Base-by-base conservation (phyloP, 1,284 basidiomycete species). In the Jaminaea rosea region DNA sequence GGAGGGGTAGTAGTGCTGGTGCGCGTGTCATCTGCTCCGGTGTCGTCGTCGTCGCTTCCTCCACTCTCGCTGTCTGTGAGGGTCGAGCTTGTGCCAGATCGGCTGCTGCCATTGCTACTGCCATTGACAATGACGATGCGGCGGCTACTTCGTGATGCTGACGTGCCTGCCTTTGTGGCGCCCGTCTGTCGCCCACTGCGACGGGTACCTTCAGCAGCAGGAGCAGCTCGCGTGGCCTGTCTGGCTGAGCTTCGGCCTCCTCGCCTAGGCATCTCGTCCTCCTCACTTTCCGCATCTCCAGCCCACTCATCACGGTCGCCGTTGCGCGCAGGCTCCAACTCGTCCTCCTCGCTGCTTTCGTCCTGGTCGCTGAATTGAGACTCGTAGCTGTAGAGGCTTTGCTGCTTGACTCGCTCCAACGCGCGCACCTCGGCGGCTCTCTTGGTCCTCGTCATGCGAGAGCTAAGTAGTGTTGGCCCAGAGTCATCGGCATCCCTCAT, bases 401-500 rank as follows among this genome's bases (percentile, higher is more conserved):
- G 48, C 41, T 2, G 49, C 58, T 34, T 60, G 32, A 32, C 53
- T 46, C 28, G 57, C 55, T 52, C 47, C 11, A 28, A 32, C 7
- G 51, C 51, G 8, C 21, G 26, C n/a, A 44, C n/a, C 15, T 53
- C 45, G 13, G 51, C 51, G 7, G 17, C 19, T 24, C 51, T 10
- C 21, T 34, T 55, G 50, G 28, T 62, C 50, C 52, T 59, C 44
- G 53, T 65, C 47, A 36, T 55, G 49, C 54, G 59, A 54, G 46
- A 56, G 31, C 45, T 50, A 36, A 60, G 60, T 45, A 63, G 55
- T 47, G 61, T 54, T 1, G 56, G 55, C 5, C 53, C 52, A 34
- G 53, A 32, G 26, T 50, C 47, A 3, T 48, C 26, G n/a, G n/a
- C n/a, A n/a, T n/a, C n/a, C n/a, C n/a, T n/a, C n/a, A n/a, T n/a